Percentiles rank a stretch among this genome's conserved stretches.
Conservation (phyloP, 306 rosid genomes). For the Erythrophleum fordii region DNA sequence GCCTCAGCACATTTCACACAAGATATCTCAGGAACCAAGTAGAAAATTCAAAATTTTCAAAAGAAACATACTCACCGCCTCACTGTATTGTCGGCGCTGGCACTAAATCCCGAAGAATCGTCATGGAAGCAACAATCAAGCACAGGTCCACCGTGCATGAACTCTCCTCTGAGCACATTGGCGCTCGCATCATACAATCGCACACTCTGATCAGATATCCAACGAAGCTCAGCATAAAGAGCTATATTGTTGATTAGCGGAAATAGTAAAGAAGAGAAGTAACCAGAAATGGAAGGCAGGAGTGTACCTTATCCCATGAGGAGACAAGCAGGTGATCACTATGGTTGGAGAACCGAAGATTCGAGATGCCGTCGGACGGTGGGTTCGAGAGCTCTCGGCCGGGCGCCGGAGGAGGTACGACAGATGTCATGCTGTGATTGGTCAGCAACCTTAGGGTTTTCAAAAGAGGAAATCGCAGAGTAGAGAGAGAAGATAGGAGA, state of each 20-base stretch:
- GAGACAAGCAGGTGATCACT: constrained; percentile 88
- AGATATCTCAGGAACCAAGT: background rate
- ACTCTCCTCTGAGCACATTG: constrained; percentile 80
- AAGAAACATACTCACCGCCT: constrained; percentile 53
- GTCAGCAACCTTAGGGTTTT: background rate
- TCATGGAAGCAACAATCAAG: constrained; percentile 98
- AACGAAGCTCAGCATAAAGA: background rate
- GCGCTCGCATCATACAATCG: constrained; percentile 91
- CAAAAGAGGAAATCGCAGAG: background rate
- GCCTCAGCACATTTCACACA: background rate
- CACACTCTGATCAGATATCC: constrained; percentile 56
- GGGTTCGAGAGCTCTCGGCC: constrained; percentile 84
- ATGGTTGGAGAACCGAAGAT: constrained; percentile 91
- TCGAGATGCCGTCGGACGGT: constrained; percentile 90
- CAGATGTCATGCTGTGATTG: constrained; percentile 55
- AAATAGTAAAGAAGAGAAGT: background rate
- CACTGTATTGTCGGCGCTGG: constrained; percentile 76
- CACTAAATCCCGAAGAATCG: constrained; percentile 92
- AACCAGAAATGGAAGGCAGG: background rate
- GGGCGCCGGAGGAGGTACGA: constrained; percentile 53
- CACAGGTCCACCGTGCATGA: constrained; percentile 77
- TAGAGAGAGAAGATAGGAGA: background rate
- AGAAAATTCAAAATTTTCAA: background rate
- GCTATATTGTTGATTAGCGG: background rate
- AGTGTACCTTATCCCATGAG: constrained; percentile 91